A percentile compares a stretch with the other conserved stretches of the same genome.
These are phyloP conservation scores for Auricularia auricula-judae DNA, from an alignment of 768 basidiomycete genomes.

Conservation along the genomic window DNA sequence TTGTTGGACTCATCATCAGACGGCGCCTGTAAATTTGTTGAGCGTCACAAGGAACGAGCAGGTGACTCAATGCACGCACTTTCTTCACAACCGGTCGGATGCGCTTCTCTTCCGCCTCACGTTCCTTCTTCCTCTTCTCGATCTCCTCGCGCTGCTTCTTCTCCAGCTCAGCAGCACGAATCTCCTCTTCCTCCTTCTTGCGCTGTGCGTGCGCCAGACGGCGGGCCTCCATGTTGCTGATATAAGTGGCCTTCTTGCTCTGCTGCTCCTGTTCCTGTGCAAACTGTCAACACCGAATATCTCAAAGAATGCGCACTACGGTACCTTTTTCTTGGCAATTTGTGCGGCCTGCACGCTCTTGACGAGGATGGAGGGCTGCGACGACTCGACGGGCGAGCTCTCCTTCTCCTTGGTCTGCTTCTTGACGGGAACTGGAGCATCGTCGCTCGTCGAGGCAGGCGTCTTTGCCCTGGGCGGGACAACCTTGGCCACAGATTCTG, in stretches of 20 bases:
- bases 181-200: constrained; percentile 72
- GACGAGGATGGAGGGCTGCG: constrained; percentile 22
- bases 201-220: constrained; percentile 57
- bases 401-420: not conserved
- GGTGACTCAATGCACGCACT: constrained; percentile 20
- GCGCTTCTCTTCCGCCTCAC: constrained; percentile 65
- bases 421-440: not conserved
- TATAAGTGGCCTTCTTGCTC: constrained; percentile 62
- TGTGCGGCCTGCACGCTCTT: constrained; percentile 79
- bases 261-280: constrained; percentile 79
- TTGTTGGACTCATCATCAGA: constrained; percentile 56
- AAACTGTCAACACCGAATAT: not conserved
- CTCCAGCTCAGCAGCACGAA: constrained; percentile 52
- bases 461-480: not conserved
- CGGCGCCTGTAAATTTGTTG: constrained; percentile 18
- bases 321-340: constrained; percentile 80
- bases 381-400: not conserved
- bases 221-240: constrained; percentile 75
- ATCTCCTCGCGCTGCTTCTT: constrained; percentile 60
- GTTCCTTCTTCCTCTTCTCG: constrained; percentile 72
- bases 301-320: constrained; percentile 9
- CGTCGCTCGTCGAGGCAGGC: not conserved
- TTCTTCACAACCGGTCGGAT: constrained; percentile 52
- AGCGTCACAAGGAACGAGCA: constrained; percentile 3
- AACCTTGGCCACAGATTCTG: not conserved